Percentiles rank a stretch among this genome's conserved stretches.
These are phyloP conservation scores for Cydonia oblonga DNA, from an alignment of 331 rosid species.

Conservation along the genomic window DNA sequence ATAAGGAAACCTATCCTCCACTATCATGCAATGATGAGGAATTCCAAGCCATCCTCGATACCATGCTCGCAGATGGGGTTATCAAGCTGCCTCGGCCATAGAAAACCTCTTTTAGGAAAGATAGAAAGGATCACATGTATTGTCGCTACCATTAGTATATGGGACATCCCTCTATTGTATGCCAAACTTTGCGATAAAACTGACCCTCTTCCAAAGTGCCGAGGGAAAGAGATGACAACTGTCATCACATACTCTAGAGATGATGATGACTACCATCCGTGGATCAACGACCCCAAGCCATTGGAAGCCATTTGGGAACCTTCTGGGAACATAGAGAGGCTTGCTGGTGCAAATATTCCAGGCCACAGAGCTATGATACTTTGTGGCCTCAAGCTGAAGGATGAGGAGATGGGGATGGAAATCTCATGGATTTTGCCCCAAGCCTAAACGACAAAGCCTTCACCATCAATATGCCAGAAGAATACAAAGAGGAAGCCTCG, in stretches of 20 bases:
- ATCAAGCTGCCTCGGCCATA: fast-evolving
- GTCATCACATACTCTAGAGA: neutral
- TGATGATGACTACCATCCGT: neutral
- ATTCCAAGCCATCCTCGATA: no score
- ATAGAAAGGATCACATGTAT: fast-evolving
- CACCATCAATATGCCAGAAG: no score
- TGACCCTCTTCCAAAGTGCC: no score
- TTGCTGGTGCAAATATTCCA: no score
- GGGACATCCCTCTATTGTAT: neutral
- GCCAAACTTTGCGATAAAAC: neutral
- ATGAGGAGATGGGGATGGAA: neutral
- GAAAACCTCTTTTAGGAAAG: no score
- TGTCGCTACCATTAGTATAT: neutral
- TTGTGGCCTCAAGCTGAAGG: neutral
- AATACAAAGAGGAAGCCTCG: no score
- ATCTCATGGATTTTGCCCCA: neutral
- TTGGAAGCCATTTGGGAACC: no score
- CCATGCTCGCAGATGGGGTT: no score
- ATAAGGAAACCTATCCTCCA: no score
- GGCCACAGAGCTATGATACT: no score
- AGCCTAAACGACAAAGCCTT: no score
- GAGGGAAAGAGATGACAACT: fast-evolving
- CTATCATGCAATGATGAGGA: no score
- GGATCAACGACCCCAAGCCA: neutral
- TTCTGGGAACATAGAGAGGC: neutral